phyloP scores from a whole-genome alignment of 192 early-diverging fungal genomes.

The Backusella tuberculispora region DNA sequence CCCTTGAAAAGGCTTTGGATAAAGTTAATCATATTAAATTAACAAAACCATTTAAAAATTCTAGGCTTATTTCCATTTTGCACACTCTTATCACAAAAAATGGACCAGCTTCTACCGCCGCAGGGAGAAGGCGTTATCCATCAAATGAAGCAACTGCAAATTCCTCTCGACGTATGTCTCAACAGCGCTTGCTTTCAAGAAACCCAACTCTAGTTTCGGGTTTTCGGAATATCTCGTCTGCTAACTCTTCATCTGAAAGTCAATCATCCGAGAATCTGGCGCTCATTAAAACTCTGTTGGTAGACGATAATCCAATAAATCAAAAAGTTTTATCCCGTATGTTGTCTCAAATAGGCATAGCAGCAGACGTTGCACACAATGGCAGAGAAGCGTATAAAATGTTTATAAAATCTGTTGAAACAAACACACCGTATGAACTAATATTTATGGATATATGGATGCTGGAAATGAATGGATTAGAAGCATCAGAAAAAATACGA shows the following conservation, averaged over 20 bases:
- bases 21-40: background rate
- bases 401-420: slow-evolving; percentile 21
- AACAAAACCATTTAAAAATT: slow-evolving; percentile 33
- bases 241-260: background rate
- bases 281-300: slow-evolving; percentile 47
- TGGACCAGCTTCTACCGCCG: background rate
- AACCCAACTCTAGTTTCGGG: background rate
- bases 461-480: slow-evolving; percentile 54
- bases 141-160: background rate
- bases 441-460: slow-evolving; percentile 56
- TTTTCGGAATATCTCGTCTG: background rate
- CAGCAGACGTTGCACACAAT: slow-evolving; percentile 30
- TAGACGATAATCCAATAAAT: slow-evolving; percentile 77
- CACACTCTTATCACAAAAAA: background rate
- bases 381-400: slow-evolving; percentile 33
- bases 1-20: background rate
- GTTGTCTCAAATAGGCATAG: slow-evolving; percentile 39
- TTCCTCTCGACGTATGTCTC: background rate
- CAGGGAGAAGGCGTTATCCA: background rate
- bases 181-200: background rate
- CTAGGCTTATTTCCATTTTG: slow-evolving; percentile 16
- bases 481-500: slow-evolving; percentile 46
- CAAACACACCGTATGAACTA: slow-evolving; percentile 20
- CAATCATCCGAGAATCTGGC: slow-evolving; percentile 9
- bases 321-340: slow-evolving; percentile 65